Conservation (phyloP, 495 filamentous ascomycete genomes). For the Oleoguttula mirabilis region DNA sequence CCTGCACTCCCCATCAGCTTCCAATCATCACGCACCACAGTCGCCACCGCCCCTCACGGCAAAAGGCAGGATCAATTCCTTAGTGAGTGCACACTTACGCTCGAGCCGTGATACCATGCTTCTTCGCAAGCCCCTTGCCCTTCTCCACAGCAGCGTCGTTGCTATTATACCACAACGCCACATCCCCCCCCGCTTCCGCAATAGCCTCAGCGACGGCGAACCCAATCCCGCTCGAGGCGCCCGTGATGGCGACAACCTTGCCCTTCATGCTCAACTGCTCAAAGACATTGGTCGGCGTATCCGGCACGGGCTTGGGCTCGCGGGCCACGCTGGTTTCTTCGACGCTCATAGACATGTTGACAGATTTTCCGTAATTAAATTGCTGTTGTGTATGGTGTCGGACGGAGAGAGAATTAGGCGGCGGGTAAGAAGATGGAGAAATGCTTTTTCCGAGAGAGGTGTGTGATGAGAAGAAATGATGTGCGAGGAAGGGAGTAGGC, state of each 20-base stretch:
- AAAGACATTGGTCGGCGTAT: slow-evolving; percentile 35
- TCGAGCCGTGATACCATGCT: background rate
- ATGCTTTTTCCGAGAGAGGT: too few relatives aligned
- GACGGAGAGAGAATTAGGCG: too few relatives aligned
- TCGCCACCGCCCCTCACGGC: slow-evolving; percentile 20
- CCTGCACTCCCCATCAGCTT: background rate
- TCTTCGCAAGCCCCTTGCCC: background rate
- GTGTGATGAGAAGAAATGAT: too few relatives aligned
- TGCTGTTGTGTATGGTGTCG: too few relatives aligned
- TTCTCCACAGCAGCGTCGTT: slow-evolving; percentile 10
- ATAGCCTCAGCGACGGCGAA: slow-evolving; percentile 25
- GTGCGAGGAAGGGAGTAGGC: too few relatives aligned
- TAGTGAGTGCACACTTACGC: too few relatives aligned
- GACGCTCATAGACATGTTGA: slow-evolving; percentile 42
- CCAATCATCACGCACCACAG: slow-evolving; percentile 27
- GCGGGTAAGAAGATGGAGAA: too few relatives aligned
- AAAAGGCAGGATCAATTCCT: too few relatives aligned
- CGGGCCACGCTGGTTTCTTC: slow-evolving; percentile 29
- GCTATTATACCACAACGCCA: slow-evolving; percentile 28
- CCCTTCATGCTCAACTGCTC: slow-evolving; percentile 34
- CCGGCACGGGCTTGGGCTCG: slow-evolving; percentile 34
- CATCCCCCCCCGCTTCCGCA: slow-evolving; percentile 24
- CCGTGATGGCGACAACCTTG: slow-evolving; percentile 27
- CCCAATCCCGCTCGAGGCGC: slow-evolving; percentile 26
- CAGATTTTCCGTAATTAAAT: too few relatives aligned